Evolutionary conservation across 2,329 filamentous ascomycete genomes (phyloP).

Genomic region (Fusarium duplospermum): DNA sequence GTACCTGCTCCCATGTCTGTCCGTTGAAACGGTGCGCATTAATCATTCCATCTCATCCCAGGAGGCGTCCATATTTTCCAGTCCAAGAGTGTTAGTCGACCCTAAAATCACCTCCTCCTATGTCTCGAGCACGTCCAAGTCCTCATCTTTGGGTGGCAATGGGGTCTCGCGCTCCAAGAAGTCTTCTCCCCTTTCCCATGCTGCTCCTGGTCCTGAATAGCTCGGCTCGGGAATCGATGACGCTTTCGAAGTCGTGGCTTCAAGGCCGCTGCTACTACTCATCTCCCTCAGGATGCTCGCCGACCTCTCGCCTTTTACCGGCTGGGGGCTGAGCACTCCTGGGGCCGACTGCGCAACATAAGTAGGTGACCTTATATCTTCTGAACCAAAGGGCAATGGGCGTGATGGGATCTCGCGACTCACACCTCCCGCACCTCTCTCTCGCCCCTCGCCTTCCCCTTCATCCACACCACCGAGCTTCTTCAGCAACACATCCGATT

Average conservation of each 20-base stretch:
- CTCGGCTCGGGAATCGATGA: conserved; percentile 56
- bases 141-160: conserved; percentile 54
- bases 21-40: conserved; percentile 35
- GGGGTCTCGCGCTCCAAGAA: conserved; percentile 52
- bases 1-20: conserved; percentile 13
- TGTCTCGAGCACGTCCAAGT: conserved; percentile 55
- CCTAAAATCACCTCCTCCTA: conserved; percentile 37
- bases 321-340: conserved; percentile 55
- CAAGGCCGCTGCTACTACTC: conserved; percentile 38
- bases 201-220: conserved; percentile 61
- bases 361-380: conserved; percentile 49
- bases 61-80: conserved; percentile 14
- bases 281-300: conserved; percentile 51
- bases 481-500: conserved; percentile 70
- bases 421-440: conserved; percentile 39
- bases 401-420: conserved; percentile 61
- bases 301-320: conserved; percentile 54
- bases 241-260: conserved; percentile 24
- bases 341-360: conserved; percentile 43
- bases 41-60: conserved; percentile 32
- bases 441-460: conserved; percentile 41
- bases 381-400: conserved; percentile 65
- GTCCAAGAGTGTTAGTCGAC: conserved; percentile 16
- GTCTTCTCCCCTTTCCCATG: conserved; percentile 65
- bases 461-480: conserved; percentile 57